These are phyloP conservation scores for Spencermartinsiella ligniputridi DNA, from an alignment of 1,139 yeast genomes.

Conservation along the genomic window DNA sequence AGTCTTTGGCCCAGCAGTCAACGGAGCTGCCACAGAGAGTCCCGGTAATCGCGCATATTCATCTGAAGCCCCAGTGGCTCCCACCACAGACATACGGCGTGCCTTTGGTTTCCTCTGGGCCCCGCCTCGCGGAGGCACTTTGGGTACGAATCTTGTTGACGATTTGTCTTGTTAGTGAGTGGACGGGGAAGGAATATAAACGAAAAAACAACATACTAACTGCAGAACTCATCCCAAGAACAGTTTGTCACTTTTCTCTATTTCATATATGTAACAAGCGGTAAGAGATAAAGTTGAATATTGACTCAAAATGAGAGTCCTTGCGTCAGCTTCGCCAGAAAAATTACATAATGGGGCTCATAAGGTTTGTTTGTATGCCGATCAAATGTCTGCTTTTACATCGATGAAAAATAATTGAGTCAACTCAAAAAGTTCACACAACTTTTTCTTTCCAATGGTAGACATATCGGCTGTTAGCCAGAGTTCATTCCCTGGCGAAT, in stretches of 20 bases:
- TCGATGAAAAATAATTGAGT: too few relatives aligned
- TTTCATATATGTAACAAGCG: too few relatives aligned
- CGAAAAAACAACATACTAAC: constrained; percentile 27
- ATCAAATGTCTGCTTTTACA: too few relatives aligned
- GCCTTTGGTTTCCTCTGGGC: constrained; percentile 5
- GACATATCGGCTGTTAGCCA: constrained; percentile 16
- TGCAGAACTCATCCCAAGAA: constrained; percentile 31
- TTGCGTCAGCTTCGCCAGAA: too few relatives aligned
- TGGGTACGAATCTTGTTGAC: constrained; percentile 32
- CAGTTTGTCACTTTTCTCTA: too few relatives aligned
- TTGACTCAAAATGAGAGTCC: too few relatives aligned
- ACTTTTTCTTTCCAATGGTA: constrained; percentile 5
- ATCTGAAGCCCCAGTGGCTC: constrained; percentile 7
- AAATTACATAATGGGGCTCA: too few relatives aligned
- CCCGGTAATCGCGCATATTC: constrained; percentile 13
- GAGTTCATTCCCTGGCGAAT: constrained; percentile 37
- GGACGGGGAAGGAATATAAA: neutral
- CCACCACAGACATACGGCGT: constrained; percentile 8
- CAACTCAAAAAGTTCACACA: too few relatives aligned
- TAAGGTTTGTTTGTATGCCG: too few relatives aligned
- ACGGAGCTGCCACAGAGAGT: constrained; percentile 4
- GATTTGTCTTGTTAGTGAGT: constrained; percentile 19
- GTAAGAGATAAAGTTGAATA: too few relatives aligned
- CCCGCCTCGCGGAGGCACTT: constrained; percentile 18
- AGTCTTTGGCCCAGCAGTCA: neutral